Conservation (phyloP, 2,329 filamentous ascomycete genomes). For the Cercospora sojina region DNA sequence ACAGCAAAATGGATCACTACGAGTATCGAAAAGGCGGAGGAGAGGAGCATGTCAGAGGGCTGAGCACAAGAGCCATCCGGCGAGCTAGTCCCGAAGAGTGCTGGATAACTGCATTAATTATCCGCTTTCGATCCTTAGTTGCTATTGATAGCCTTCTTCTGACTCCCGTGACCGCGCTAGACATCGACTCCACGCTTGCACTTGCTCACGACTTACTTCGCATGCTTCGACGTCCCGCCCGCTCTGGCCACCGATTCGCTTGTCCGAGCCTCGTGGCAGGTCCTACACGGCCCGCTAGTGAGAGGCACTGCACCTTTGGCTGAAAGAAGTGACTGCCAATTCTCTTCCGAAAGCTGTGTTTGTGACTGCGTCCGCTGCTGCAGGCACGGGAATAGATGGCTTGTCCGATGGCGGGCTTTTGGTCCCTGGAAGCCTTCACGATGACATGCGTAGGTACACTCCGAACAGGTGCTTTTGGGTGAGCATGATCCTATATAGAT, state of each 20-base stretch:
- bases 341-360: constrained; percentile 12
- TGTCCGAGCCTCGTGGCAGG: constrained; percentile 4
- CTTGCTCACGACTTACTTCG: not conserved
- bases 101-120: not conserved
- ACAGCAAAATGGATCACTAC: not conserved
- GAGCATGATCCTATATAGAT: constrained; percentile 23
- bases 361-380: constrained; percentile 21
- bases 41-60: not conserved
- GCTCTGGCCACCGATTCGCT: not conserved
- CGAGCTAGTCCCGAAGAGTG: not conserved
- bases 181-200: not conserved
- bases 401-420: not conserved
- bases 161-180: constrained; percentile 1
- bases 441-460: not conserved
- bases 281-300: constrained; percentile 8
- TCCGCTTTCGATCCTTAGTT: constrained; percentile 8
- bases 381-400: constrained; percentile 24
- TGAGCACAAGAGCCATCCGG: not conserved
- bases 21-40: not conserved
- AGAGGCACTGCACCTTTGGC: constrained; percentile 19
- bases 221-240: not conserved
- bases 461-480: not conserved
- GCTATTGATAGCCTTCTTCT: constrained; percentile 8
- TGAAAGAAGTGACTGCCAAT: constrained; percentile 12
- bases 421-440: constrained; percentile 1